phyloP scores from a whole-genome alignment of 83 land plant genomes.

The Larix sibirica region DNA sequence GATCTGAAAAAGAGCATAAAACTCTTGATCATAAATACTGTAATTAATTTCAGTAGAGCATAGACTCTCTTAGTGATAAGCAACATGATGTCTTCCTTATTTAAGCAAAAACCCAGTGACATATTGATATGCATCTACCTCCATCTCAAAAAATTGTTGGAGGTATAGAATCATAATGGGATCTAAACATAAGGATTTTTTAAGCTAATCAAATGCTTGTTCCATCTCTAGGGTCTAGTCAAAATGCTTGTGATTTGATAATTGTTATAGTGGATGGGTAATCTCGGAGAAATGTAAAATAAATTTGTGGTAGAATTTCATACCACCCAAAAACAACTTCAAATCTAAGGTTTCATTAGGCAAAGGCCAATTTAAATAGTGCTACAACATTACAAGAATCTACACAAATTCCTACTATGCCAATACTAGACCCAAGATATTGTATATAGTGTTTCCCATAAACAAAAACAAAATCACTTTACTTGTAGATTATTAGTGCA shows the following conservation, averaged over 20 bases:
- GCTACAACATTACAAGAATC: not conserved
- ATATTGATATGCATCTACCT: not conserved
- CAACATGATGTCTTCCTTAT: not conserved
- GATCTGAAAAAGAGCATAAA: not conserved
- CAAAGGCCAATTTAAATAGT: not conserved
- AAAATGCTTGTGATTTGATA: not conserved
- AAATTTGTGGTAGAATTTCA: not conserved
- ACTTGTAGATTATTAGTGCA: not conserved
- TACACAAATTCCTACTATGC: not conserved
- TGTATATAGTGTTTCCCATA: not conserved
- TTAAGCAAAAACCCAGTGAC: not conserved
- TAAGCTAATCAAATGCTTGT: not conserved
- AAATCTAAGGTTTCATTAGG: not conserved
- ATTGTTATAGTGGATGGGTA: not conserved
- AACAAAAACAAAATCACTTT: not conserved
- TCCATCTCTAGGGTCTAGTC: not conserved
- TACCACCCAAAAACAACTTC: not conserved
- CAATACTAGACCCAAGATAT: not conserved
- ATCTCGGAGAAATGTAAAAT: not conserved
- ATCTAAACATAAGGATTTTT: not conserved
- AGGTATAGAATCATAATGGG: not conserved
- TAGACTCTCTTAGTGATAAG: not conserved
- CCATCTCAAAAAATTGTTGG: not conserved
- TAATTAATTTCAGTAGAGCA: not conserved
- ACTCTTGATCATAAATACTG: not conserved